Conservation (phyloP, 108 stramenopile genomes). For the Licmophora abbreviata region DNA sequence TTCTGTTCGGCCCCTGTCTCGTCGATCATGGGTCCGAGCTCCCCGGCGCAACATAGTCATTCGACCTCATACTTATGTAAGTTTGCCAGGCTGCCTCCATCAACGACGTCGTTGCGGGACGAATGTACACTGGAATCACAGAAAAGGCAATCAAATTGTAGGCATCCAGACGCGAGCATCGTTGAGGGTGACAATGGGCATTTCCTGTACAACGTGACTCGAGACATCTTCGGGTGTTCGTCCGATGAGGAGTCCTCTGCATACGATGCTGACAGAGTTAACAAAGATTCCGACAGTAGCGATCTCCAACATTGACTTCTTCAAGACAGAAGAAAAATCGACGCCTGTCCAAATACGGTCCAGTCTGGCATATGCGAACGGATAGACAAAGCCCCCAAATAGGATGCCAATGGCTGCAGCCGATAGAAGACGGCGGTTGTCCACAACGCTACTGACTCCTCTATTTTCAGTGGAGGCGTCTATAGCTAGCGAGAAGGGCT, state of each 20-base stretch:
- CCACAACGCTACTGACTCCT: not conserved
- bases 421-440: slow-evolving; percentile 13
- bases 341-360: slow-evolving; percentile 29
- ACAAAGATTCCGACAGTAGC: slow-evolving; percentile 47
- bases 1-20: no score
- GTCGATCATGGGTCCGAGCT: no score
- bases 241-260: slow-evolving; percentile 24
- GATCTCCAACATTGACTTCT: slow-evolving; percentile 42
- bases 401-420: slow-evolving; percentile 32
- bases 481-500: not conserved
- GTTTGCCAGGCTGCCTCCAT: slow-evolving; percentile 59
- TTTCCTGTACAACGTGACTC: slow-evolving; percentile 26
- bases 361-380: slow-evolving; percentile 29
- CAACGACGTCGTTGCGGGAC: slow-evolving; percentile 33
- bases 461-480: not conserved
- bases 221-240: slow-evolving; percentile 12
- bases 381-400: slow-evolving; percentile 48
- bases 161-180: slow-evolving; percentile 41
- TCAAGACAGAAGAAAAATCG: slow-evolving; percentile 19
- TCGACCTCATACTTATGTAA: slow-evolving; percentile 40
- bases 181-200: slow-evolving; percentile 40
- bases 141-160: slow-evolving; percentile 49
- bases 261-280: slow-evolving; percentile 37
- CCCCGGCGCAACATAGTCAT: no score
- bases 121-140: slow-evolving; percentile 27